These are phyloP conservation scores for Centella asiatica DNA, from an alignment of 129 eudicot species.

Conservation along the genomic window DNA sequence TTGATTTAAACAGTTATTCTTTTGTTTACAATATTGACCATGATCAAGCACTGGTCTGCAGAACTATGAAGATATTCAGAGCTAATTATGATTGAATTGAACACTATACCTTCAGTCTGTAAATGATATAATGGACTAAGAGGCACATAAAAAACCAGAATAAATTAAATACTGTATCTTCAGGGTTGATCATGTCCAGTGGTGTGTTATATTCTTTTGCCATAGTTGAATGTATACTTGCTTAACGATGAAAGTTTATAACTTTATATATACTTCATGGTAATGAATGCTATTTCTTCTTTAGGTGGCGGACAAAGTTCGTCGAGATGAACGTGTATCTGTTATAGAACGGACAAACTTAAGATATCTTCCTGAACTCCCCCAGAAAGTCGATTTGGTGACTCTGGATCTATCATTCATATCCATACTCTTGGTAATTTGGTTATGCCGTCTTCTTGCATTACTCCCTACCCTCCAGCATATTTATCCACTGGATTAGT, in stretches of 20 bases:
- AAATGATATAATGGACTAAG: neutral
- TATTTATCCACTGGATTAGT: neutral
- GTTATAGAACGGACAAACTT: conserved; percentile 85
- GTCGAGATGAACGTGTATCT: conserved; percentile 75
- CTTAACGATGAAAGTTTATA: too few relatives aligned
- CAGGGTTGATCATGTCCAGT: too few relatives aligned
- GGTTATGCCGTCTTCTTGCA: neutral
- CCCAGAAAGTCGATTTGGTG: conserved; percentile 92
- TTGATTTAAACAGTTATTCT: neutral
- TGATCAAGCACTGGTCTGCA: neutral
- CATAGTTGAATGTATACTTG: too few relatives aligned
- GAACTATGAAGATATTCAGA: too few relatives aligned
- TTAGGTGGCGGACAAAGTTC: conserved; percentile 92
- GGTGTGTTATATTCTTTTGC: too few relatives aligned
- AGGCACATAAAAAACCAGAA: neutral
- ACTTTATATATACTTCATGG: neutral
- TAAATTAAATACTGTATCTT: too few relatives aligned
- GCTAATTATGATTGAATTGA: too few relatives aligned
- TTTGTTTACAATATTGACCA: neutral
- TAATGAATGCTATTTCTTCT: conserved; percentile 15
- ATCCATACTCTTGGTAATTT: conserved; percentile 75
- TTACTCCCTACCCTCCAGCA: neutral
- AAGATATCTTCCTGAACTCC: conserved; percentile 85
- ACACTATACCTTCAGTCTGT: too few relatives aligned
- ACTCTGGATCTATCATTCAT: conserved; percentile 95